Evolutionary conservation across 306 rosid species (phyloP).

Genomic region (Acacia melanoxylon): DNA sequence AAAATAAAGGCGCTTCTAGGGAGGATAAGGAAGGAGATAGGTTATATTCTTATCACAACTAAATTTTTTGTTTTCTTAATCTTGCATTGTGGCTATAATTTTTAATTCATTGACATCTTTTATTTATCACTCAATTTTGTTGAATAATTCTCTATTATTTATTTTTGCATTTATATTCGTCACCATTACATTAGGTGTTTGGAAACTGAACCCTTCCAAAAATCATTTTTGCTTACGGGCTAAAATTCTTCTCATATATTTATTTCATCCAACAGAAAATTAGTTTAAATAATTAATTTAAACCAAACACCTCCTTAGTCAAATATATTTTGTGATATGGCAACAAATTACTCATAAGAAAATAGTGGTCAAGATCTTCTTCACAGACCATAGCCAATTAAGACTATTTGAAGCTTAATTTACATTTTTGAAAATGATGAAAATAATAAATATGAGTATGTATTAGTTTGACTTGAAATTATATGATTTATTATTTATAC

Average conservation of each 20-base stretch:
- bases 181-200: too few relatives aligned
- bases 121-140: background rate
- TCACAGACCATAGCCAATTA: too few relatives aligned
- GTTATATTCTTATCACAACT: background rate
- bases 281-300: too few relatives aligned
- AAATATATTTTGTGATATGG: background rate
- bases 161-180: too few relatives aligned
- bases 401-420: too few relatives aligned
- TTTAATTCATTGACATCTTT: background rate
- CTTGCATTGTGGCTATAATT: background rate
- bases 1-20: slow-evolving; percentile 45
- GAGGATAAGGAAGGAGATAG: slow-evolving; percentile 39
- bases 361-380: background rate
- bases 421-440: too few relatives aligned
- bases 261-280: too few relatives aligned
- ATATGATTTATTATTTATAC: background rate
- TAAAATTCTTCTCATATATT: too few relatives aligned
- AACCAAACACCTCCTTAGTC: too few relatives aligned
- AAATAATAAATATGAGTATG: background rate
- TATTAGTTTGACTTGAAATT: background rate
- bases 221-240: too few relatives aligned
- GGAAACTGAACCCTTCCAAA: too few relatives aligned
- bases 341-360: background rate
- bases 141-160: background rate
- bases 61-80: background rate